Conservation (phyloP, 495 filamentous ascomycete genomes). For the Penicillium ucsense region DNA sequence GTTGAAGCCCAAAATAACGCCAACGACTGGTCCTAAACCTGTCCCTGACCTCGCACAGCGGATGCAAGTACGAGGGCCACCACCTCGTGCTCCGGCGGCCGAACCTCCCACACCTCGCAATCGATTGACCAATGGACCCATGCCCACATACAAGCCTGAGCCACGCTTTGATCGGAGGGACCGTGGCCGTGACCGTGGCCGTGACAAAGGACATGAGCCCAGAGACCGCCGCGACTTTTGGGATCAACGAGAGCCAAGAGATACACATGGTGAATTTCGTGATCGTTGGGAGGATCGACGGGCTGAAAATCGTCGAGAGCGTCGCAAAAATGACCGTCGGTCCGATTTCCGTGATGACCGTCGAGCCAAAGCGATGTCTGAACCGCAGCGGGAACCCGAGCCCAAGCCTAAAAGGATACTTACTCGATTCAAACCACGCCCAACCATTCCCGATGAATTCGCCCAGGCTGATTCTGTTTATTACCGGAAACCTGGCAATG, state of each 20-base stretch:
- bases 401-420: slow-evolving; percentile 59
- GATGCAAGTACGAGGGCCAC: slow-evolving; percentile 48
- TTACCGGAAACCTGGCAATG: slow-evolving; percentile 85
- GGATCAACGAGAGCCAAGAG: slow-evolving; percentile 42
- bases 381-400: slow-evolving; percentile 18
- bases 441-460: slow-evolving; percentile 59
- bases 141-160: slow-evolving; percentile 36
- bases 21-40: slow-evolving; percentile 50
- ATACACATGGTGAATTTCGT: slow-evolving; percentile 39
- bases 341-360: slow-evolving; percentile 31
- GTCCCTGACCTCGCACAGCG: slow-evolving; percentile 61
- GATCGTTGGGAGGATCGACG: slow-evolving; percentile 29
- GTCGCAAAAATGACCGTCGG: slow-evolving; percentile 18
- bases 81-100: slow-evolving; percentile 23
- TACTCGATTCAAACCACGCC: slow-evolving; percentile 62
- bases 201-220: slow-evolving; percentile 30
- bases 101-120: slow-evolving; percentile 27
- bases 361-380: slow-evolving; percentile 24
- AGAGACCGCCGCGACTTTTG: slow-evolving; percentile 34
- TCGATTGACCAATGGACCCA: slow-evolving; percentile 27
- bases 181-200: slow-evolving; percentile 34
- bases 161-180: slow-evolving; percentile 33
- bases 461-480: slow-evolving; percentile 76
- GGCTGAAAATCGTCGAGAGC: slow-evolving; percentile 30
- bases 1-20: slow-evolving; percentile 63